These are phyloP conservation scores for Periconia sp. DNA, from an alignment of 2,329 filamentous ascomycete genomes.

Conservation along the genomic window DNA sequence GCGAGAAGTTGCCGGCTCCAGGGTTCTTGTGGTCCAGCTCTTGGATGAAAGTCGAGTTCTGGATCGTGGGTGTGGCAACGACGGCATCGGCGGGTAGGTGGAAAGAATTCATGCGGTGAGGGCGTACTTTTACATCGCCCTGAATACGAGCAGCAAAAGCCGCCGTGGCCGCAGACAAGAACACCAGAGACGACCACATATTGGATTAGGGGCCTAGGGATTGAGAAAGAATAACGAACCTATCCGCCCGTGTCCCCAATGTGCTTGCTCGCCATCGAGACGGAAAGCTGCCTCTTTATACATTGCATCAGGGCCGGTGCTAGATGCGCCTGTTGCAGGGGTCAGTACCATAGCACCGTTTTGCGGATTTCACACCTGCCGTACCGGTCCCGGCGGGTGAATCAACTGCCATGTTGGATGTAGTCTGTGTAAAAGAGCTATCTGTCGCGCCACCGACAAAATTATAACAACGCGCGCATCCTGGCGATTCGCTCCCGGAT, in stretches of 20 bases:
- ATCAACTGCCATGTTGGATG: background rate
- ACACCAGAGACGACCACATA: background rate
- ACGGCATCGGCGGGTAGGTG: background rate
- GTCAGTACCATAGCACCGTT: background rate
- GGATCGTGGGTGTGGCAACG: background rate
- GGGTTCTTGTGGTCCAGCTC: background rate
- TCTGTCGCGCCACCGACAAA: background rate
- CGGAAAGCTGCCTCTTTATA: background rate
- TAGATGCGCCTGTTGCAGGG: background rate
- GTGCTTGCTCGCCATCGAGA: no score
- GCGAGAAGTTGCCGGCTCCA: background rate
- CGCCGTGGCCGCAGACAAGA: background rate
- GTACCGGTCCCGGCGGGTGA: background rate
- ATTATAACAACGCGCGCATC: background rate
- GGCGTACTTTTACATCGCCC: background rate
- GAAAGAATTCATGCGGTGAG: background rate
- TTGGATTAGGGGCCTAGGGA: background rate
- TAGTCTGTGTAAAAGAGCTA: background rate
- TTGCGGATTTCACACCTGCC: background rate
- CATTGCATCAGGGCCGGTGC: background rate
- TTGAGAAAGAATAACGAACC: no score
- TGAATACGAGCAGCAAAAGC: background rate
- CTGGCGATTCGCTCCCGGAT: background rate
- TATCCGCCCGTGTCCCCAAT: no score
- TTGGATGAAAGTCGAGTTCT: conserved; percentile 1